A percentile compares a stretch with the other conserved stretches of the same genome.
These are phyloP conservation scores for Suillus luteus DNA, from an alignment of 768 basidiomycete species.

Conservation along the genomic window DNA sequence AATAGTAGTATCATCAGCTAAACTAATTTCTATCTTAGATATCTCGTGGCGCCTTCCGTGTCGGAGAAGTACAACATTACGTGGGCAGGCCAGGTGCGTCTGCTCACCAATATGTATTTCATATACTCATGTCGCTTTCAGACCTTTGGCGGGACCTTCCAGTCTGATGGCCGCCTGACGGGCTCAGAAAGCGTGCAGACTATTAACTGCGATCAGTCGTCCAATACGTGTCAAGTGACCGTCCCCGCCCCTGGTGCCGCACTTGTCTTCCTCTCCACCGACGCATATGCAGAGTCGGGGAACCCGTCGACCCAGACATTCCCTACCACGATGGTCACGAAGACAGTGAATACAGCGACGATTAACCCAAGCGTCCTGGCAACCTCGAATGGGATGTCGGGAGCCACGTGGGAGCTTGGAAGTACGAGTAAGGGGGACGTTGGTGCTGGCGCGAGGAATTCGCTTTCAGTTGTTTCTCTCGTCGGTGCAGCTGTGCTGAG, in stretches of 20 bases:
- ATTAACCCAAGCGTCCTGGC: constrained; percentile 38
- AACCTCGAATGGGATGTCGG: constrained; percentile 42
- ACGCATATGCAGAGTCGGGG: constrained; percentile 11
- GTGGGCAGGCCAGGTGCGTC: constrained; percentile 49
- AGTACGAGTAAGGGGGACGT: constrained; percentile 26
- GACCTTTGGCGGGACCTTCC: constrained; percentile 30
- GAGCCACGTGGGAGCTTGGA: constrained; percentile 21
- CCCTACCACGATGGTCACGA: constrained; percentile 36
- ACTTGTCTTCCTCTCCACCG: constrained; percentile 26
- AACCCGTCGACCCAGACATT: constrained; percentile 26
- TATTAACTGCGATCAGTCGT: constrained; percentile 22
- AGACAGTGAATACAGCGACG: constrained; percentile 30
- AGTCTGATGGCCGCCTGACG: constrained; percentile 29
- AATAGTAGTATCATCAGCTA: neutral
- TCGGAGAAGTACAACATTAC: constrained; percentile 48
- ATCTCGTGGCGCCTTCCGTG: constrained; percentile 38
- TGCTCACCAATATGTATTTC: neutral
- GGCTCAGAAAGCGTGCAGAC: constrained; percentile 22
- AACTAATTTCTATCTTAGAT: constrained; percentile 22
- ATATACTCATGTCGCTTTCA: neutral
- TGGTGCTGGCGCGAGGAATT: neutral
- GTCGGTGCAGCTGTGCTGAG: constrained; percentile 4
- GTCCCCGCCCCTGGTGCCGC: constrained; percentile 34
- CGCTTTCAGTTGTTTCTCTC: constrained; percentile 3
- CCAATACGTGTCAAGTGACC: constrained; percentile 24